Evolutionary conservation across 129 eudicot species (phyloP), one percentile per base, ranked within the genome.

Genomic region (Helichrysum umbraculigerum): DNA sequence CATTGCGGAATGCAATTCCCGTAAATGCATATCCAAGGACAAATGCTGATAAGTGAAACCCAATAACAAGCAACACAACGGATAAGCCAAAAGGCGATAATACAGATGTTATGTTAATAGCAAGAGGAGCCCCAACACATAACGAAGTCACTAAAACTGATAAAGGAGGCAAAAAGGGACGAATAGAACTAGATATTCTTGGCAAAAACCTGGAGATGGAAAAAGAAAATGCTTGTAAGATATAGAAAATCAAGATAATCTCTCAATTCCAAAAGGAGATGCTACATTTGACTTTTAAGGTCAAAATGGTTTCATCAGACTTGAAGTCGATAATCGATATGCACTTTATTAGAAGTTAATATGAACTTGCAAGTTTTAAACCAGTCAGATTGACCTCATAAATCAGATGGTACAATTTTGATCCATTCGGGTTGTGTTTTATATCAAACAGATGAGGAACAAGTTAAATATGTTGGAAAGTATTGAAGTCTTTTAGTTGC

Each of bases 61-160:
- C 82, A 54, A 78, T 83, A 47, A 91, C 90, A 42, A 94, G 87
- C 58, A 94, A 72, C 52, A 94, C 77, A 39, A 94, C 89, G 0
- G 97, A 91, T 41, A 94, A 57, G 68, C 98, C 98, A 75, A 86
- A 91, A 73, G 98, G 86, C 25, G 98, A 94, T 84, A 91, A 77
- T 68, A 94, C 88, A 12, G 97, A 87, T 15, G 83, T 44, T 32
- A 91, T 88, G 74, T 91, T 94, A 50, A 91, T 86, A 11, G 98
- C 97, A 84, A 94, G 97, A 4, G 97, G 98, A 63, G 98, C 97
- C 14, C 98, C 98, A 70, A 91, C 97, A 76, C 97, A 94, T 28
- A 87, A 87, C 56, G 97, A 88, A 20, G 98, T 94, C 86, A 94
- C 97, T 42, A 91, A 74, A 35, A 94, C 96, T 29, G 98, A 94